phyloP scores from a whole-genome alignment of 805 yeast species.

The Wickerhamomyces ciferrii region DNA sequence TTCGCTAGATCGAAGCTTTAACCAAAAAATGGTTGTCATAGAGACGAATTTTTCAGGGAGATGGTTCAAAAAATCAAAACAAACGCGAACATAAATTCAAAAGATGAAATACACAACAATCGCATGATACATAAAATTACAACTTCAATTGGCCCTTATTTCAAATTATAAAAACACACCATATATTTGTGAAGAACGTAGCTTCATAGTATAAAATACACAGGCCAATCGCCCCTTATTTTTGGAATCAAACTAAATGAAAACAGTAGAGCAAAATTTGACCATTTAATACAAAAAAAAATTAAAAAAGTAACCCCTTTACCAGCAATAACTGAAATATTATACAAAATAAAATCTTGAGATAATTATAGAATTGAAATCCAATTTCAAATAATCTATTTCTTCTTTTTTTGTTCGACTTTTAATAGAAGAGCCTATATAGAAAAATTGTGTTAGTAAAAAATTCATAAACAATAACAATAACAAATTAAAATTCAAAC shows the following conservation, averaged over 20 bases:
- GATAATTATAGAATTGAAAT: background rate
- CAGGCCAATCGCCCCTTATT: background rate
- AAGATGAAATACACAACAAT: background rate
- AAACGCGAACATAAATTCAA: background rate
- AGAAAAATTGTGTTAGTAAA: conserved; percentile 7
- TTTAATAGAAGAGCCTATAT: conserved; percentile 18
- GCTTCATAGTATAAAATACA: background rate
- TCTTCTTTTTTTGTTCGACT: conserved; percentile 20
- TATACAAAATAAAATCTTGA: background rate
- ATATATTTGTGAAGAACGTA: background rate
- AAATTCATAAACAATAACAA: background rate
- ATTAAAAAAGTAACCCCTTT: background rate
- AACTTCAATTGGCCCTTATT: background rate
- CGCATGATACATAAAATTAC: background rate
- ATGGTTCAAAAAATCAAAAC: background rate
- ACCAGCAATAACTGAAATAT: background rate
- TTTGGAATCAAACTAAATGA: too few relatives aligned
- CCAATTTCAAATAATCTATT: background rate
- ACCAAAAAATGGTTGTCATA: background rate
- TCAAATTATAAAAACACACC: background rate
- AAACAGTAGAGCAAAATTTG: background rate
- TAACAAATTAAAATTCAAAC: conserved; percentile 2
- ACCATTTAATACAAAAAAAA: background rate
- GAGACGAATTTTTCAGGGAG: background rate
- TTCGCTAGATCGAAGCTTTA: too few relatives aligned